Conservation (phyloP, 2,329 filamentous ascomycete species). For the Claviceps humidiphila region DNA sequence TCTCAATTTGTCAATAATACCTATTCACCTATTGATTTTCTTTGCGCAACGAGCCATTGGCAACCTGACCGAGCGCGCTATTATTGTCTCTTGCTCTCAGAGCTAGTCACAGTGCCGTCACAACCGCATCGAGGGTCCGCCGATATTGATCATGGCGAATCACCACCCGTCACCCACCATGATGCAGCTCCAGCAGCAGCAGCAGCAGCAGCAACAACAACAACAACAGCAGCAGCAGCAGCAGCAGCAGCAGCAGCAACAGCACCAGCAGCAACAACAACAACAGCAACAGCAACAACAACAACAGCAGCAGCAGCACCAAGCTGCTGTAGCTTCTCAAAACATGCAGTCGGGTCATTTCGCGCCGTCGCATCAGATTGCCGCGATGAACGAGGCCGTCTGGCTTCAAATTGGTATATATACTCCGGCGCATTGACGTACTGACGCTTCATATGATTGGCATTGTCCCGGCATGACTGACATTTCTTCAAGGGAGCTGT, state of each 20-base stretch:
- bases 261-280: slow-evolving; percentile 40
- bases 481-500: slow-evolving; percentile 49
- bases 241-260: slow-evolving; percentile 33
- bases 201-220: slow-evolving; percentile 17
- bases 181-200: slow-evolving; percentile 48
- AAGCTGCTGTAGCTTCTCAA: slow-evolving; percentile 46
- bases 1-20: not conserved
- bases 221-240: slow-evolving; percentile 40
- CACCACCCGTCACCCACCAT: slow-evolving; percentile 72
- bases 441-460: too few relatives aligned
- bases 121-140: not conserved
- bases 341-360: slow-evolving; percentile 43
- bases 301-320: slow-evolving; percentile 41
- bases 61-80: not conserved
- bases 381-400: slow-evolving; percentile 68
- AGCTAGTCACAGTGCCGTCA: not conserved
- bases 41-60: not conserved
- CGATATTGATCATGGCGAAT: slow-evolving; percentile 47
- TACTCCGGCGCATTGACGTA: slow-evolving; percentile 6
- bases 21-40: not conserved
- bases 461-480: not conserved
- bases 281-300: slow-evolving; percentile 26
- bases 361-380: slow-evolving; percentile 60
- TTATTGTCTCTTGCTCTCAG: not conserved
- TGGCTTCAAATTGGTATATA: slow-evolving; percentile 84